Evolutionary conservation across 1,284 basidiomycete genomes (phyloP).

Genomic region (Singerocomus inundabilis): DNA sequence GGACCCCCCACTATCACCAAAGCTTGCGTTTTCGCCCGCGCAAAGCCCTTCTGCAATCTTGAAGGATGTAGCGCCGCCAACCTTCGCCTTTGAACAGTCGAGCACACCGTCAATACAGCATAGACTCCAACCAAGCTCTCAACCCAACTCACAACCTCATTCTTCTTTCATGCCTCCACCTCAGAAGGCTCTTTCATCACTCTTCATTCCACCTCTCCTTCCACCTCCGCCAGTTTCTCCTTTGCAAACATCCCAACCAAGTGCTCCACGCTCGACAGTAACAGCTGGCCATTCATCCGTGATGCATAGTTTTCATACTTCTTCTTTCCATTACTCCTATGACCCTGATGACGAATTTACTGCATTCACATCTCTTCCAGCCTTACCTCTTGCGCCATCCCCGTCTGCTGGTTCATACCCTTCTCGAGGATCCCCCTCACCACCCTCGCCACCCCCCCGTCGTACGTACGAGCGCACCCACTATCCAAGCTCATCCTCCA

Average conservation of each 20-base stretch:
- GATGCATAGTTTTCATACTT: background rate
- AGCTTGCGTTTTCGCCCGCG: constrained; percentile 5
- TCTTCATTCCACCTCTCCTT: constrained; percentile 29
- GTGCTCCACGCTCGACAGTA: background rate
- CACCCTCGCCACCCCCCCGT: constrained; percentile 31
- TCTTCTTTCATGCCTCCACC: constrained; percentile 13
- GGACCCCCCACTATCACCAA: constrained; percentile 19
- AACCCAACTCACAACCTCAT: constrained; percentile 4
- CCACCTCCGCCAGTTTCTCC: constrained; percentile 33
- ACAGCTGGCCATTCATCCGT: constrained; percentile 1
- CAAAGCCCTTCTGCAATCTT: constrained; percentile 3
- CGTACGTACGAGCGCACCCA: constrained; percentile 28
- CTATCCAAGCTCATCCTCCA: constrained; percentile 26
- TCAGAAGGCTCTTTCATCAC: constrained; percentile 11
- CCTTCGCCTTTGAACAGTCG: background rate
- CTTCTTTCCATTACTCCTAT: constrained; percentile 6
- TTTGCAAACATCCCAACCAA: constrained; percentile 31
- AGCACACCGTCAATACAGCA: constrained; percentile 2
- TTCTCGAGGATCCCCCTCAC: constrained; percentile 17
- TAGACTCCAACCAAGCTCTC: constrained; percentile 5
- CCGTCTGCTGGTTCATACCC: constrained; percentile 6
- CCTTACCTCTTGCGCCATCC: constrained; percentile 9
- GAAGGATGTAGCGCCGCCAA: background rate
- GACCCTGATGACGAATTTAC: constrained; percentile 33
- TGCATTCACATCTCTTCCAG: constrained; percentile 27